phyloP scores from a whole-genome alignment of 306 rosid genomes.

The Purshia tridentata region DNA sequence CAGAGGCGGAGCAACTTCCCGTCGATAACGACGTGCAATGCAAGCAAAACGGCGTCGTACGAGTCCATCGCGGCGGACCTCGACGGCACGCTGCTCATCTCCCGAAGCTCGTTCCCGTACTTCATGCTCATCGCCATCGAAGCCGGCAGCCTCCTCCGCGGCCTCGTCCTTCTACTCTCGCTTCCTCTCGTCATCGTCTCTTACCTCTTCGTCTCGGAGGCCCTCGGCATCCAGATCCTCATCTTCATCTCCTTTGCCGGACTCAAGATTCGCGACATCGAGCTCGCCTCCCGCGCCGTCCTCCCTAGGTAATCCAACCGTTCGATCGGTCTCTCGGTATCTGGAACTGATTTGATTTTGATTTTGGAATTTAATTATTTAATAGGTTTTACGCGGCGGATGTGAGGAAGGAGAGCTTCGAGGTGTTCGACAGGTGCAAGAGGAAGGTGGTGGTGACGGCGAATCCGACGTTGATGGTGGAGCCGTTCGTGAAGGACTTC shows the following conservation, averaged over 20 bases:
- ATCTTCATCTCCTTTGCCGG: constrained; percentile 91
- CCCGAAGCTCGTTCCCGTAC: constrained; percentile 84
- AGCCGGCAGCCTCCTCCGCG: constrained; percentile 94
- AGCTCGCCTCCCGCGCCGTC: constrained; percentile 88
- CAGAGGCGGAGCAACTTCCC: constrained; percentile 48
- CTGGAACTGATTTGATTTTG: not conserved
- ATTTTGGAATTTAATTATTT: not conserved
- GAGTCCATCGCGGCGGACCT: constrained; percentile 87
- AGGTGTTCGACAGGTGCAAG: constrained; percentile 76
- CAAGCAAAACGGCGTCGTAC: constrained; percentile 24
- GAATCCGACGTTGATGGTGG: constrained; percentile 93
- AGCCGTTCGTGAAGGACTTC: constrained; percentile 79
- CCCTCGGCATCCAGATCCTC: constrained; percentile 91
- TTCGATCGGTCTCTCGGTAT: no score
- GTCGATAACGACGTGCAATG: constrained; percentile 45
- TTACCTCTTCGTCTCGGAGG: constrained; percentile 81
- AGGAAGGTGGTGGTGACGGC: constrained; percentile 93
- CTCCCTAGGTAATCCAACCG: constrained; percentile 64
- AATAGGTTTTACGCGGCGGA: constrained; percentile 87
- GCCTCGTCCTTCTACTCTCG: constrained; percentile 80
- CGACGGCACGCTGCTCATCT: constrained; percentile 80
- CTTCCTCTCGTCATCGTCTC: constrained; percentile 71
- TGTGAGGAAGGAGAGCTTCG: constrained; percentile 84
- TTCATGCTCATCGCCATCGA: constrained; percentile 95
- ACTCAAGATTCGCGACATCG: constrained; percentile 85